Evolutionary conservation across 2,329 filamentous ascomycete genomes (phyloP), one percentile per base, ranked within the genome.

Genomic region (Fusarium sp.): DNA sequence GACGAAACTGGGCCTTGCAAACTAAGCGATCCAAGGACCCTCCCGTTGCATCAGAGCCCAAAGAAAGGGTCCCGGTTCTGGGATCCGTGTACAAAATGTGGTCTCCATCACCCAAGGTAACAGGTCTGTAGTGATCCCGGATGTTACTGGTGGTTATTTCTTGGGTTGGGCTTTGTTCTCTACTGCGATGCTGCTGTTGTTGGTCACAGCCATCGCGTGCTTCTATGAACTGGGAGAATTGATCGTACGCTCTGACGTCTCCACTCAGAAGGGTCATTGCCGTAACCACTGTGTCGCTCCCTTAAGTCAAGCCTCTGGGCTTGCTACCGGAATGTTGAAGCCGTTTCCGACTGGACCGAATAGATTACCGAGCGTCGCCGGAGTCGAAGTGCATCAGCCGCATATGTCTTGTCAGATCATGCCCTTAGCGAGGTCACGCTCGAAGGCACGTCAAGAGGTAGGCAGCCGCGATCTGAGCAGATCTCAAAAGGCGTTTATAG

Each of bases 61-160:
- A 81, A 68, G 87, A 91, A 12, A 93, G 84, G 14, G 85, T 80
- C 15, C 85, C 87, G 4, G 85, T 88, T 17, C 80, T 80, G 9
- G 90, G 90, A 76, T 93, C 90, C 12, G 89, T 89, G 78, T 92
- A 93, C 10, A 93, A 80, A 41, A 93, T 84, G 74, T 93, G 90
- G 63, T 88, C 83, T 4, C 91, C 90, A 78, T 93, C 91, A 69
- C 89, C 91, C 44, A 93, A 79, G 8, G 91, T 91, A 18, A 92
- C 81, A 5, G 90, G 90, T 51, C 87, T 87, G 75, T 90, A 92
- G 75, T 92, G 89, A 75, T 92, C 89, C 39, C 86, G 86, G 54
- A 82, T 83, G 2, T 82, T 83, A 17, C 82, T 83, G 22, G 83
- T 82, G 38, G 83, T 81, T n/a, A 85, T 78, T 14, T 82, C 76